Percentiles rank a stretch among this genome's conserved stretches.
phyloP scores from a whole-genome alignment of 495 filamentous ascomycete species.

The Podospora didyma region DNA sequence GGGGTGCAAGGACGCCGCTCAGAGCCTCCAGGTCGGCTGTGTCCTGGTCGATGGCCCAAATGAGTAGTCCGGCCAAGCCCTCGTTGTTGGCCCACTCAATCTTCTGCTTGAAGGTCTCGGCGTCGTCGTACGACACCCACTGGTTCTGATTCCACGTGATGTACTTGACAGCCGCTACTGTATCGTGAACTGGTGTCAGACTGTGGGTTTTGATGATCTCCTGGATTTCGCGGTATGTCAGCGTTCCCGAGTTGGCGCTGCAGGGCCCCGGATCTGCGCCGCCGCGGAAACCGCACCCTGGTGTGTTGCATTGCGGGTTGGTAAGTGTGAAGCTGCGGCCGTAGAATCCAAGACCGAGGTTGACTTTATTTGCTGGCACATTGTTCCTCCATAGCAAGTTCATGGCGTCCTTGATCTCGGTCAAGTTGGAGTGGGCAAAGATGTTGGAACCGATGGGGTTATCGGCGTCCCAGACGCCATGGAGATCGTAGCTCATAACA shows the following conservation, averaged over 20 bases:
- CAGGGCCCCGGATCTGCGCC: conserved; percentile 30
- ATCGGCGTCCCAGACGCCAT: conserved; percentile 34
- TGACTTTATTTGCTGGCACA: conserved; percentile 38
- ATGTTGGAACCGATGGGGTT: conserved; percentile 30
- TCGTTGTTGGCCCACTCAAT: conserved; percentile 33
- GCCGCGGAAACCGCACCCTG: conserved; percentile 29
- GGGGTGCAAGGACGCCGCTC: too few relatives aligned
- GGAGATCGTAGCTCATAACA: conserved; percentile 50
- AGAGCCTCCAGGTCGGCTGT: too few relatives aligned
- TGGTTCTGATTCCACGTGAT: conserved; percentile 36
- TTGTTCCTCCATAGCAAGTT: conserved; percentile 51
- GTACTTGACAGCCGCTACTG: conserved; percentile 36
- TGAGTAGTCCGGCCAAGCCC: conserved; percentile 25
- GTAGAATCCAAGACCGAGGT: conserved; percentile 52
- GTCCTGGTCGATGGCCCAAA: conserved; percentile 34
- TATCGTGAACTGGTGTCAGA: conserved; percentile 14
- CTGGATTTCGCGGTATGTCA: conserved; percentile 39
- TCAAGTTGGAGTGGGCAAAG: conserved; percentile 51
- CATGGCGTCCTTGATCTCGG: conserved; percentile 47
- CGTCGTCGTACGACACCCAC: conserved; percentile 48
- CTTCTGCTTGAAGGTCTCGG: conserved; percentile 39
- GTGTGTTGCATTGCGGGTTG: conserved; percentile 15
- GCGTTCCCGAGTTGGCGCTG: conserved; percentile 26
- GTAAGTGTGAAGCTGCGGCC: conserved; percentile 36
- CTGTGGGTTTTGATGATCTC: conserved; percentile 21